phyloP scores from a whole-genome alignment of 2,329 filamentous ascomycete species.

The Metarhizium brunneum region DNA sequence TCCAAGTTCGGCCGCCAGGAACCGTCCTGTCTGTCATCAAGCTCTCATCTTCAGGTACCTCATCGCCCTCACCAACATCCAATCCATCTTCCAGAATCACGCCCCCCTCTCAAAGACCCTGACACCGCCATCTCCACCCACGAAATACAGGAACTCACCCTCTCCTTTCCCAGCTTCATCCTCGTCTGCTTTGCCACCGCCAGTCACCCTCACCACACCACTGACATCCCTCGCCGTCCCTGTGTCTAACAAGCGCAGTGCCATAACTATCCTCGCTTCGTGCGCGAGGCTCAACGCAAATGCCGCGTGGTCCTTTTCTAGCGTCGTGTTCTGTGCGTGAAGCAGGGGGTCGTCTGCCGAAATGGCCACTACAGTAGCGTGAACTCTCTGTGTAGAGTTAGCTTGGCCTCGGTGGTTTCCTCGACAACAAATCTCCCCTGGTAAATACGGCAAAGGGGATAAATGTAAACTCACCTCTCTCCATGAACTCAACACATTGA shows the following conservation, averaged over 20 bases:
- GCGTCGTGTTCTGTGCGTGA: slow-evolving; percentile 45
- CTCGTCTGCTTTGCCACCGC: slow-evolving; percentile 32
- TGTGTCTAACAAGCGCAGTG: slow-evolving; percentile 70
- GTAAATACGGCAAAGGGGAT: neutral
- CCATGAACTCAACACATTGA: slow-evolving; percentile 47
- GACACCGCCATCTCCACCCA: slow-evolving; percentile 69
- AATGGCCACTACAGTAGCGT: slow-evolving; percentile 57
- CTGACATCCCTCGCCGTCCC: slow-evolving; percentile 86
- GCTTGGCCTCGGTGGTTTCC: no score
- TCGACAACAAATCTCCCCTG: no score
- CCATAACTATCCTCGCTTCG: slow-evolving; percentile 60
- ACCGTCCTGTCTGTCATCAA: neutral
- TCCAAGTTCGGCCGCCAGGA: neutral
- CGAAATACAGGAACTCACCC: slow-evolving; percentile 71
- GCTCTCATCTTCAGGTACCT: neutral
- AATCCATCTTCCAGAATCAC: slow-evolving; percentile 8
- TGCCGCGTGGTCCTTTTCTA: slow-evolving; percentile 64
- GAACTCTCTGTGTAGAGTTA: slow-evolving; percentile 37
- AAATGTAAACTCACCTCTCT: slow-evolving; percentile 48
- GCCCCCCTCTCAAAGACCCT: slow-evolving; percentile 75
- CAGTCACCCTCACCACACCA: slow-evolving; percentile 71
- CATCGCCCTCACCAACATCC: neutral
- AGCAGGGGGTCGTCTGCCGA: slow-evolving; percentile 69
- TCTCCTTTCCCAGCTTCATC: slow-evolving; percentile 23
- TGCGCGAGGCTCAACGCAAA: slow-evolving; percentile 67